Percentiles rank a stretch among this genome's conserved stretches.
phyloP scores from a whole-genome alignment of 352 stramenopile genomes.

The Phytophthora agathidicida region DNA sequence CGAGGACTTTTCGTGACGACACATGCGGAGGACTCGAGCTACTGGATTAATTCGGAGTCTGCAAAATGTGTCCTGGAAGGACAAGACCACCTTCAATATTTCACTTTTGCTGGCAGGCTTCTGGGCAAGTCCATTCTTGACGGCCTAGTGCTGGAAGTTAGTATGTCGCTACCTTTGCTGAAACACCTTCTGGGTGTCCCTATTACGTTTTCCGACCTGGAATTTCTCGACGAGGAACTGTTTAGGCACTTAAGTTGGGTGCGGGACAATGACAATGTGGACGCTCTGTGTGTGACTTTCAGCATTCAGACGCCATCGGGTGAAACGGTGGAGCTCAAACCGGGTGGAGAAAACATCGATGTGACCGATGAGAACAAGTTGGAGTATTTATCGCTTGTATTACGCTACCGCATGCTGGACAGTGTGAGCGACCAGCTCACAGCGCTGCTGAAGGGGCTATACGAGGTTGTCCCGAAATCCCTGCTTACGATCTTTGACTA shows the following conservation, averaged over 20 bases:
- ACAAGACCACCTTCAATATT: conserved; percentile 92
- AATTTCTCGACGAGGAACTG: conserved; percentile 85
- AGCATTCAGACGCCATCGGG: conserved; percentile 67
- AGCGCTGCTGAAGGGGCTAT: conserved; percentile 91
- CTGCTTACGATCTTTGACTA: conserved; percentile 93
- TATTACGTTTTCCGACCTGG: conserved; percentile 87
- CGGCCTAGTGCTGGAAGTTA: conserved; percentile 96
- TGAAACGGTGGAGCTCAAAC: conserved; percentile 90
- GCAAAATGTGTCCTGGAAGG: conserved; percentile 40
- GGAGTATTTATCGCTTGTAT: conserved; percentile 94
- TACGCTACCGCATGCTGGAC: conserved; percentile 94
- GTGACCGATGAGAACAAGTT: conserved; percentile 96
- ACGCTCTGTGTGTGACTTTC: conserved; percentile 79
- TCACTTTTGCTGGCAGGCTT: conserved; percentile 94
- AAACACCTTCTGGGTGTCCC: conserved; percentile 86
- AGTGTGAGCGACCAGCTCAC: conserved; percentile 91
- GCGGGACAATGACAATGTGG: conserved; percentile 72
- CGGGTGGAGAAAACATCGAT: conserved; percentile 85
- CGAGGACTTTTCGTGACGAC: conserved; percentile 74
- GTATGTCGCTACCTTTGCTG: conserved; percentile 92
- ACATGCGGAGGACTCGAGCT: conserved; percentile 78
- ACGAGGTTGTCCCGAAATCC: conserved; percentile 91
- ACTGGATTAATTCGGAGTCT: conserved; percentile 82
- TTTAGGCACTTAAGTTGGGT: conserved; percentile 79
- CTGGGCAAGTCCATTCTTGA: conserved; percentile 98